Evolutionary conservation across 306 rosid genomes (phyloP), one percentile per base, ranked within the genome.

Genomic region (Cicer judaicum): DNA sequence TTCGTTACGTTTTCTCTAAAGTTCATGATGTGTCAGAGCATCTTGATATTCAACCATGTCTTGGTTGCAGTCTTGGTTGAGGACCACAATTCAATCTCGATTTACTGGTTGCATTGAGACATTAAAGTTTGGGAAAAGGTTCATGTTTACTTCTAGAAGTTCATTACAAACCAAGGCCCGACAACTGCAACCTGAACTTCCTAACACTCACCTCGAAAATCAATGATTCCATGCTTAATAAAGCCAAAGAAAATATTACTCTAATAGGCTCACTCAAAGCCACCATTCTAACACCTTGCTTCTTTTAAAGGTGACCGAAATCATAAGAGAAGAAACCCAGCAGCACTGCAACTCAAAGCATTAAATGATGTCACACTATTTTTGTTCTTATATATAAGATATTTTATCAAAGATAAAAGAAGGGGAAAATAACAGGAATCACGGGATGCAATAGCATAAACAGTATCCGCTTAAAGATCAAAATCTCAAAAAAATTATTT

Each of bases 241-340:
- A 57, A 46, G 16, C 47, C 18, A 43, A 12, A 52, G 41, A 61
- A 75, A 19, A 36, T 75, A 50, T 57, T 12, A 40, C 8, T 40
- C 15, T 60, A 46, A 34, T 52, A 49, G 49, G 48, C 49, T 38
- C 74, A 50, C 15, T 10, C 39, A 36, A 52, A 50, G 74, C 39
- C 46, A n/a, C 74, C 48, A 40, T 11, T 55, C 65, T 7, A 55
- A 70, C 53, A 8, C 29, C 55, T 71, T 55, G 54, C 61, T 71
- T 71, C 76, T 71, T 54, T 63, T 36, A 49, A 38, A 15, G 63
- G 16, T 50, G 62, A 15, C 16, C 18, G 16, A 47, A 48, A 50
- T 49, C 64, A 38, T 12, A 64, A 49, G 72, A 52, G 21, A 61
- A 11, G 66, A 41, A 72, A 19, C 13, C 78, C 14, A 39, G 53